Conservation (phyloP, 2,329 filamentous ascomycete species). For the Sphaerulina vaccinii region DNA sequence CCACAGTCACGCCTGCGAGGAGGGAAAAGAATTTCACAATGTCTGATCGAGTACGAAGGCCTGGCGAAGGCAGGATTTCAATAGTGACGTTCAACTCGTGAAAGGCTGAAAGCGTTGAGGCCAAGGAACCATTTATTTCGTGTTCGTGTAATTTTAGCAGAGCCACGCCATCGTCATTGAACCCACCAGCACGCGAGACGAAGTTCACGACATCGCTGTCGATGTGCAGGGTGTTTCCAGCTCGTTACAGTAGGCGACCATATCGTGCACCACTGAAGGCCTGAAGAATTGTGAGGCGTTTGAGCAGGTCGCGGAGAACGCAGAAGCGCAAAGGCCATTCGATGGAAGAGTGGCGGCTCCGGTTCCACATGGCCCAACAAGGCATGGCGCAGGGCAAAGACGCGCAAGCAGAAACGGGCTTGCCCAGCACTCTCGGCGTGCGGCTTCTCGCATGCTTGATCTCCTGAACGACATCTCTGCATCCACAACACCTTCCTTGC, state of each 20-base stretch:
- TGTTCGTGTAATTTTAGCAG: conserved; percentile 9
- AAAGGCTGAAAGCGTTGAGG: conserved; percentile 18
- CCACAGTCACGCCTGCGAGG: no score
- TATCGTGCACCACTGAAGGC: neutral
- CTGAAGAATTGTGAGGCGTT: no score
- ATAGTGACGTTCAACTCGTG: conserved; percentile 2
- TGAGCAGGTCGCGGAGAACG: no score
- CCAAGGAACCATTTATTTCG: conserved; percentile 2
- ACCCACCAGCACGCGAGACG: conserved; percentile 5
- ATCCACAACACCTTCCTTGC: conserved; percentile 13
- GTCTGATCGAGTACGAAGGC: neutral
- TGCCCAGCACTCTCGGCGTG: conserved; percentile 7
- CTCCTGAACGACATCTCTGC: conserved; percentile 24
- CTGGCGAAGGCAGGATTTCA: no score
- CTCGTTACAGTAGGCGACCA: neutral
- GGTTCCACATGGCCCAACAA: conserved; percentile 15
- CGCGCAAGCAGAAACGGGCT: conserved; percentile 19
- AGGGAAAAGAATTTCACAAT: no score
- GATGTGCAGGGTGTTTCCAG: no score
- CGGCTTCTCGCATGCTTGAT: conserved; percentile 23
- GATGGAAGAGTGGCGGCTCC: conserved; percentile 12
- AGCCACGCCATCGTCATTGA: conserved; percentile 12
- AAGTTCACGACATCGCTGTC: no score
- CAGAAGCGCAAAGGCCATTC: neutral
- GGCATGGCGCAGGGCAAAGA: conserved; percentile 20